phyloP scores from a whole-genome alignment of 768 basidiomycete species.

The Boletus sp. region DNA sequence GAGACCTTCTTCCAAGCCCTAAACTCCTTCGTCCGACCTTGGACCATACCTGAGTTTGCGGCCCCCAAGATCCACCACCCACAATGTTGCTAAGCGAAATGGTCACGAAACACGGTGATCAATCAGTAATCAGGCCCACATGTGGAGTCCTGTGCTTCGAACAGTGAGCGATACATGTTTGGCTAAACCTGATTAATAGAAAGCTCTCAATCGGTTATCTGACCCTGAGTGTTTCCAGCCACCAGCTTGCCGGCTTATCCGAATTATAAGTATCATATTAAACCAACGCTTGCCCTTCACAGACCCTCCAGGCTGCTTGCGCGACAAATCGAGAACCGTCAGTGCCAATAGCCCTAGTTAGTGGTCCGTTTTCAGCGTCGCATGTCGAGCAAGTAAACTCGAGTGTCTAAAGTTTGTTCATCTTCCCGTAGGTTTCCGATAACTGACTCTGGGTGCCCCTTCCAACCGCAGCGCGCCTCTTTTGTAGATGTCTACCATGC shows the following conservation, averaged over 20 bases:
- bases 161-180: conserved; percentile 5
- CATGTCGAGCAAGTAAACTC: neutral
- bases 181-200: neutral
- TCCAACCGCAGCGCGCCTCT: neutral
- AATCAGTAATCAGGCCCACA: too few species aligned
- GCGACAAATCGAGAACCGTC: conserved; percentile 1
- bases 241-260: neutral
- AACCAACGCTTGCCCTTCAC: neutral
- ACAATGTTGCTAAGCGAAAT: neutral
- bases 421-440: neutral
- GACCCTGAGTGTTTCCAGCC: neutral
- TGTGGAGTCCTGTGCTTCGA: neutral
- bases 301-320: neutral
- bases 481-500: conserved; percentile 1
- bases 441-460: conserved; percentile 1
- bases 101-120: neutral
- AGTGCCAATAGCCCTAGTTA: conserved; percentile 1
- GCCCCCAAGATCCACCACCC: neutral
- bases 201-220: neutral
- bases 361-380: neutral
- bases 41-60: neutral
- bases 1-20: neutral
- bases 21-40: too few species aligned
- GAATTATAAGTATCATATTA: neutral
- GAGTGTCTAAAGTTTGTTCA: neutral